Percentiles rank a stretch among this genome's conserved stretches.
Evolutionary conservation across 1,284 basidiomycete species (phyloP).

Genomic region (Cryptococcus sp.): DNA sequence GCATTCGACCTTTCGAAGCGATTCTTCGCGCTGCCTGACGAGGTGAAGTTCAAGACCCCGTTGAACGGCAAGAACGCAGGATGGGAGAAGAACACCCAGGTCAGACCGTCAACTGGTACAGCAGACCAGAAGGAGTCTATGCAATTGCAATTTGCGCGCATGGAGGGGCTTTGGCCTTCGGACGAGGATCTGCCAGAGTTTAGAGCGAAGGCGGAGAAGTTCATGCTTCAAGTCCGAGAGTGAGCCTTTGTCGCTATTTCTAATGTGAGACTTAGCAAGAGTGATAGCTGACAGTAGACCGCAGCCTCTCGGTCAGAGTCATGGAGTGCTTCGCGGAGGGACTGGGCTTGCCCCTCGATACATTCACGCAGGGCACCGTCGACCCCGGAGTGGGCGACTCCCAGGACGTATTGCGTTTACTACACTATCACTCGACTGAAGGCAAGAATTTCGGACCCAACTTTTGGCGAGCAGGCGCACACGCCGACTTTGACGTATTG

Average conservation of each 20-base stretch:
- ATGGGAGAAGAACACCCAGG: constrained; percentile 33
- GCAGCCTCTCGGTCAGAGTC: constrained; percentile 30
- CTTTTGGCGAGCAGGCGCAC: constrained; percentile 43
- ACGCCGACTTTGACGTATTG: constrained; percentile 42
- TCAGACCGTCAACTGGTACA: constrained; percentile 29
- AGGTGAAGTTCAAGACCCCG: constrained; percentile 22
- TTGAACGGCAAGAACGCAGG: constrained; percentile 34
- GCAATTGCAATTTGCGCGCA: constrained; percentile 37
- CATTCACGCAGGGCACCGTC: constrained; percentile 35
- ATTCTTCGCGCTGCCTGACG: constrained; percentile 31
- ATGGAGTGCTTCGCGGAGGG: constrained; percentile 43
- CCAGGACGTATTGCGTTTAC: constrained; percentile 33
- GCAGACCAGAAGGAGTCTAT: constrained; percentile 34
- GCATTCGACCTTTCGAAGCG: constrained; percentile 24
- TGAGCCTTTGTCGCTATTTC: constrained; percentile 7
- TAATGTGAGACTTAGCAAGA: neutral
- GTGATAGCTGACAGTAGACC: constrained; percentile 8
- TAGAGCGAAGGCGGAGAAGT: constrained; percentile 20
- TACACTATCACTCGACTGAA: constrained; percentile 40
- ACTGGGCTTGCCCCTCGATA: constrained; percentile 29
- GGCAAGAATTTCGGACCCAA: constrained; percentile 36
- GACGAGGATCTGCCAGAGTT: constrained; percentile 29
- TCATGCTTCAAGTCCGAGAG: constrained; percentile 35
- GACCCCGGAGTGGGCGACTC: constrained; percentile 31
- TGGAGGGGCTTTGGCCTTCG: constrained; percentile 39